Evolutionary conservation across 495 filamentous ascomycete genomes (phyloP).

Genomic region (Neurospora pannonica): DNA sequence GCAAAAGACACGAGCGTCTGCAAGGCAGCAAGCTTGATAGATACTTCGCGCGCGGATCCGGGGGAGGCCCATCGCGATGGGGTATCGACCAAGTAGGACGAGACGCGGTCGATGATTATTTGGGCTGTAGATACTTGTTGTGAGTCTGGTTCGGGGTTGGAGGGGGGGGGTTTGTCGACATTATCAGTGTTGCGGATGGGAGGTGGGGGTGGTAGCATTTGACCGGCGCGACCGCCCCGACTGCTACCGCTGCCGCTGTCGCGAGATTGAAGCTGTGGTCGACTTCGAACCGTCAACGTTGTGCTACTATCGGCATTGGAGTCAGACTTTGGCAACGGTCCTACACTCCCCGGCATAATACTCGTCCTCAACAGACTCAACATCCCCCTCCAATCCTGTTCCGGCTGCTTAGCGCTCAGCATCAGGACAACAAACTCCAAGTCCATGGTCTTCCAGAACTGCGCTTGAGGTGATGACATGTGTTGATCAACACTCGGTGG

Average conservation of each 20-base stretch:
- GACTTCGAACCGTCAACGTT: slow-evolving; percentile 11
- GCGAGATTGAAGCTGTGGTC: background rate
- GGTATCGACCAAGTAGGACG: slow-evolving; percentile 26
- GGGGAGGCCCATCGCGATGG: slow-evolving; percentile 27
- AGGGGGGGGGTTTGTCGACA: background rate
- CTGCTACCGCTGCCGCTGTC: background rate
- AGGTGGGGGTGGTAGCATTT: background rate
- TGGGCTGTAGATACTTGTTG: slow-evolving; percentile 7
- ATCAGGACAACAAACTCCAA: slow-evolving; percentile 37
- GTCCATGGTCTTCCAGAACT: slow-evolving; percentile 38
- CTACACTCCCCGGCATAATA: slow-evolving; percentile 31
- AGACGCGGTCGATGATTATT: slow-evolving; percentile 32
- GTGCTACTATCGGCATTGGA: slow-evolving; percentile 5
- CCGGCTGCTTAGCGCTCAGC: slow-evolving; percentile 34
- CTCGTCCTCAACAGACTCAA: slow-evolving; percentile 33
- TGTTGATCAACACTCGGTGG: slow-evolving; percentile 1
- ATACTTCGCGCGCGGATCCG: slow-evolving; percentile 18
- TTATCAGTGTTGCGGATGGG: background rate
- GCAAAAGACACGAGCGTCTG: slow-evolving; percentile 30
- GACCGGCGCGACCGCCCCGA: background rate
- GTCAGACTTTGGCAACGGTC: slow-evolving; percentile 28
- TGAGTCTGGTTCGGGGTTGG: background rate
- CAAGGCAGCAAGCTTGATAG: slow-evolving; percentile 23
- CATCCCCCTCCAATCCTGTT: slow-evolving; percentile 31
- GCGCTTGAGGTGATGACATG: slow-evolving; percentile 12